Percentiles rank a stretch among this genome's conserved stretches.
Evolutionary conservation across 352 stramenopile species (phyloP).

Genomic region (Blastocystis sp.): DNA sequence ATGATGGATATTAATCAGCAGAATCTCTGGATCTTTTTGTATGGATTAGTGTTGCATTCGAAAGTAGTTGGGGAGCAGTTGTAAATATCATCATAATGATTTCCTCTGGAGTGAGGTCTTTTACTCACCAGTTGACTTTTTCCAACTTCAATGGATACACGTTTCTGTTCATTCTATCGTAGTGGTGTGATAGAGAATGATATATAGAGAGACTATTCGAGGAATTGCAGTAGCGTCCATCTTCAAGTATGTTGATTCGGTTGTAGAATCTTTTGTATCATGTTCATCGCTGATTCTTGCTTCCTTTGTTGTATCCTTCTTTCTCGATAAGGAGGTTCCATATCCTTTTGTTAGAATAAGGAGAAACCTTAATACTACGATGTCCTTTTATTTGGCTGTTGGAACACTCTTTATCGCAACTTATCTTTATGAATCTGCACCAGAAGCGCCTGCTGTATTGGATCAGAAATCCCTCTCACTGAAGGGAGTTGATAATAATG

Average conservation of each 20-base stretch:
- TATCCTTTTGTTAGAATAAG: neutral
- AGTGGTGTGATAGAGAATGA: neutral
- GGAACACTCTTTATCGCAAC: conserved; percentile 6
- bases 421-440: conserved; percentile 32
- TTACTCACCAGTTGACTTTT: conserved; percentile 27
- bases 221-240: neutral
- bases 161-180: conserved; percentile 29
- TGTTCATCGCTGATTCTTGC: conserved; percentile 21
- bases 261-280: conserved; percentile 25
- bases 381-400: conserved; percentile 2
- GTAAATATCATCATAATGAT: neutral
- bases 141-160: conserved; percentile 30
- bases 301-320: neutral
- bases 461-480: neutral
- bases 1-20: conserved; percentile 12
- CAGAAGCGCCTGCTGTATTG: neutral
- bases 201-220: neutral
- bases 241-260: conserved; percentile 27
- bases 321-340: neutral
- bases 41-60: neutral
- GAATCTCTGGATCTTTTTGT: conserved; percentile 41
- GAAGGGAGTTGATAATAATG: neutral
- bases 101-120: neutral
- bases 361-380: neutral
- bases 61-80: neutral